Evolutionary conservation across 1,284 basidiomycete genomes (phyloP).

Genomic region (Naganishia cerealis): DNA sequence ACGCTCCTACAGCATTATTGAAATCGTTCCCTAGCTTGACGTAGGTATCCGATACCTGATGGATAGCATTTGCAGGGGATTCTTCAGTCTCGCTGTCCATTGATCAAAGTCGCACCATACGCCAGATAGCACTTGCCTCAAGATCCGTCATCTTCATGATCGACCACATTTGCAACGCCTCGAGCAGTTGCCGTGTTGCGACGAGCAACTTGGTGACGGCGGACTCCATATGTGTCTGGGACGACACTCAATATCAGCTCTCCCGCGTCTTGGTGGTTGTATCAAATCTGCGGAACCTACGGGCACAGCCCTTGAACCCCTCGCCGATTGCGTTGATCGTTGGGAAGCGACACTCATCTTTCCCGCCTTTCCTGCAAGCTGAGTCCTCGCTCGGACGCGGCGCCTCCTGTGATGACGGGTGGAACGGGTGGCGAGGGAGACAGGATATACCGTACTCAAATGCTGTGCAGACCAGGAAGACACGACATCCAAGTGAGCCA

Average conservation of each 20-base stretch:
- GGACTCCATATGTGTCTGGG: conserved; percentile 63
- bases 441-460: not conserved
- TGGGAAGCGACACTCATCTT: conserved; percentile 1
- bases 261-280: not conserved
- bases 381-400: not conserved
- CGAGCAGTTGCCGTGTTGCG: conserved; percentile 89
- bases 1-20: conserved; percentile 87
- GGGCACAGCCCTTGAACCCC: not conserved
- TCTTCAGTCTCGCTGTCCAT: not conserved
- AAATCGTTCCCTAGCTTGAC: conserved; percentile 96
- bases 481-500: no score
- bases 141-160: conserved; percentile 71
- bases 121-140: conserved; percentile 42
- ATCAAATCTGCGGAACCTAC: not conserved
- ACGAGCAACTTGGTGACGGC: conserved; percentile 90
- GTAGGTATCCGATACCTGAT: conserved; percentile 90
- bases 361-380: not conserved
- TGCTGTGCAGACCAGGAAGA: not conserved
- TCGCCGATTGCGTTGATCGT: not conserved
- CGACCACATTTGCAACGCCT: conserved; percentile 87
- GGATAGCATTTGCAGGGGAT: not conserved
- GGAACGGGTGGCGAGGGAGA: not conserved
- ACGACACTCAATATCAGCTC: not conserved
- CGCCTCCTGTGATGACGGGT: not conserved
- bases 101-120: not conserved